phyloP scores from a whole-genome alignment of 129 eudicot genomes.

The Cynara cardunculus region DNA sequence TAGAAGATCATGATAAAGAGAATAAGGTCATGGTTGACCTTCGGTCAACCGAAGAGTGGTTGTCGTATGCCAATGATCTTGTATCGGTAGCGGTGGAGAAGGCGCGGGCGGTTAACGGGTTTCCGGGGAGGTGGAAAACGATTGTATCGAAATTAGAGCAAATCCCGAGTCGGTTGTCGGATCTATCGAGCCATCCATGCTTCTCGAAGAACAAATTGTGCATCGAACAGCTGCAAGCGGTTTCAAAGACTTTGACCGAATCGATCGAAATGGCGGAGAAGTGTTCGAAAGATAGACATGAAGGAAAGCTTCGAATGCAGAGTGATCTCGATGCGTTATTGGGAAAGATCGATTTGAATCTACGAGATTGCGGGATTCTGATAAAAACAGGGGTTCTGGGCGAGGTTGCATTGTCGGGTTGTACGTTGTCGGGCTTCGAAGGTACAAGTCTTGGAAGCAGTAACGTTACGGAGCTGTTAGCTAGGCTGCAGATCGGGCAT shows the following conservation, averaged over 20 bases:
- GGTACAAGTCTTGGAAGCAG: conserved; percentile 24
- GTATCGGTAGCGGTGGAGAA: conserved; percentile 64
- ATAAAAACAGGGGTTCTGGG: conserved; percentile 88
- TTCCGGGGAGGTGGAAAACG: conserved; percentile 77
- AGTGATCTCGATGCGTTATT: conserved; percentile 75
- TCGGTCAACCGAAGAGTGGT: conserved; percentile 65
- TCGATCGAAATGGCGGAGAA: conserved; percentile 48
- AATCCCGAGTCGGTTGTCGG: conserved; percentile 68
- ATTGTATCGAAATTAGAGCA: conserved; percentile 75
- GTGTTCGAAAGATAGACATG: conserved; percentile 48
- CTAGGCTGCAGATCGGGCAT: conserved; percentile 90
- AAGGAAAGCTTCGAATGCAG: conserved; percentile 90
- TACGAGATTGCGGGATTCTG: conserved; percentile 78
- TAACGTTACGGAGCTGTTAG: conserved; percentile 57
- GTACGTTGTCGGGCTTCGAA: conserved; percentile 37
- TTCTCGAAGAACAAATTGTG: conserved; percentile 76
- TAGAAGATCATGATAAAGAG: conserved; percentile 29
- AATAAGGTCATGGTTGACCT: conserved; percentile 19
- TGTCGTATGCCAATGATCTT: conserved; percentile 60
- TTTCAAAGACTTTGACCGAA: conserved; percentile 58
- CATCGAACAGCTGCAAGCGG: conserved; percentile 73
- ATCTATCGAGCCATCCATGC: conserved; percentile 83
- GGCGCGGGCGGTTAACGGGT: conserved; percentile 64
- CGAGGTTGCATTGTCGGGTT: conserved; percentile 41
- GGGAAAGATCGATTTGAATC: conserved; percentile 65